A percentile compares a stretch with the other conserved stretches of the same genome.
phyloP scores from a whole-genome alignment of 2,329 filamentous ascomycete species.

The Immersiporthe knoxdaviesiana region DNA sequence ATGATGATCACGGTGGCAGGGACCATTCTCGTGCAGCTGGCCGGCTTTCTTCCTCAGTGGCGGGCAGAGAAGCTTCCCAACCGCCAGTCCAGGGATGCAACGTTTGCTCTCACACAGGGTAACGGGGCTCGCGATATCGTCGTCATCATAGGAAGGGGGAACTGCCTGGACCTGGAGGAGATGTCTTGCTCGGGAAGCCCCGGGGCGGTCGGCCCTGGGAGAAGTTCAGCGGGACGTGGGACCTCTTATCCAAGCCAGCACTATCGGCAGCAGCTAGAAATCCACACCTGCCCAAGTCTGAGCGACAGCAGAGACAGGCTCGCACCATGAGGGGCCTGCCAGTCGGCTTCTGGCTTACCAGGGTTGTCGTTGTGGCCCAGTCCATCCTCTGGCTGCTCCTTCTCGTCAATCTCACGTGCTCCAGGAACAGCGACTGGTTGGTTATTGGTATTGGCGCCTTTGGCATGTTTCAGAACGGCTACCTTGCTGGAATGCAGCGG shows the following conservation, averaged over 20 bases:
- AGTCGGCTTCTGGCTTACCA: slow-evolving; percentile 29
- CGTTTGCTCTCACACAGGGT: slow-evolving; percentile 43
- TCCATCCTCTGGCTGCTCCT: slow-evolving; percentile 43
- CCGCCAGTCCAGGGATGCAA: slow-evolving; percentile 37
- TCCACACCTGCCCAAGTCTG: background rate
- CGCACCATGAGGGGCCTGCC: slow-evolving; percentile 17
- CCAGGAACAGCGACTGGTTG: slow-evolving; percentile 45
- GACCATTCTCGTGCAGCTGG: slow-evolving; percentile 41
- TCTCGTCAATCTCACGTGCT: slow-evolving; percentile 43
- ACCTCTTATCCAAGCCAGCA: background rate
- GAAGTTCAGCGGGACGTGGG: slow-evolving; percentile 17
- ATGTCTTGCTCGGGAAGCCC: slow-evolving; percentile 35
- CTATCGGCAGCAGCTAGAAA: too few species aligned
- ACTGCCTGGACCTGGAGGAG: slow-evolving; percentile 47
- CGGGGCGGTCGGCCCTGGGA: slow-evolving; percentile 20
- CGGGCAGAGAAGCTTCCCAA: slow-evolving; percentile 48
- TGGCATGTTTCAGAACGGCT: slow-evolving; percentile 46
- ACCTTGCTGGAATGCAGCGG: slow-evolving; percentile 39
- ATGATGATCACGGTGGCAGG: slow-evolving; percentile 45
- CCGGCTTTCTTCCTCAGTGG: slow-evolving; percentile 47
- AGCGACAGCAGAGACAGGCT: background rate
- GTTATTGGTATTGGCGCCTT: slow-evolving; percentile 45
- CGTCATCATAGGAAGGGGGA: slow-evolving; percentile 40
- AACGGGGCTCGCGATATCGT: slow-evolving; percentile 47
- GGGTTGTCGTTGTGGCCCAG: background rate